These are phyloP conservation scores for Zygoascus bituminiphila DNA, from an alignment of 805 yeast genomes.

Conservation along the genomic window DNA sequence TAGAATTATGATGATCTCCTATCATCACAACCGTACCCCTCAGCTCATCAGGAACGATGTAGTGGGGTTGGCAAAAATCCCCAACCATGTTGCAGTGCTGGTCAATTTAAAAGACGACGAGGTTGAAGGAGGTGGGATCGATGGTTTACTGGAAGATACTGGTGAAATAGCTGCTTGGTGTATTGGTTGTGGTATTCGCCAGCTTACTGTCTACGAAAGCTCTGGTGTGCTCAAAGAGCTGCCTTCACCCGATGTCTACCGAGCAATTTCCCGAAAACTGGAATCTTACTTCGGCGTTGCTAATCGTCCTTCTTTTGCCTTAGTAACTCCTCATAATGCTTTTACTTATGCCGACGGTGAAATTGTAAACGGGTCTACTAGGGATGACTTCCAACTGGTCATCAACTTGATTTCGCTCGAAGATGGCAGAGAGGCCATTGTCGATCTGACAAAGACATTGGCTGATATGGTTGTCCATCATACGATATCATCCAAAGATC, in stretches of 20 bases:
- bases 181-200: slow-evolving; percentile 74
- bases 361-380: neutral
- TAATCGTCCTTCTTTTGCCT: slow-evolving; percentile 51
- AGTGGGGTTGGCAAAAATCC: slow-evolving; percentile 61
- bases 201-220: slow-evolving; percentile 68
- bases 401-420: slow-evolving; percentile 59
- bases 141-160: slow-evolving; percentile 67
- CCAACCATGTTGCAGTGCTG: slow-evolving; percentile 68
- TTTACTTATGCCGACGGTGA: slow-evolving; percentile 8
- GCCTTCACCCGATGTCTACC: slow-evolving; percentile 35
- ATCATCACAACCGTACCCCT: slow-evolving; percentile 38
- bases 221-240: slow-evolving; percentile 53
- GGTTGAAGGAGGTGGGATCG: slow-evolving; percentile 83
- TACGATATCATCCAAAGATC: slow-evolving; percentile 55
- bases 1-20: slow-evolving; percentile 13
- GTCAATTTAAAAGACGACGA: slow-evolving; percentile 63
- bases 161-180: slow-evolving; percentile 83
- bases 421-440: slow-evolving; percentile 88
- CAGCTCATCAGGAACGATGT: slow-evolving; percentile 82
- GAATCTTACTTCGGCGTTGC: slow-evolving; percentile 66
- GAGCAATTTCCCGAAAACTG: slow-evolving; percentile 50
- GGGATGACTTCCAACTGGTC: slow-evolving; percentile 35
- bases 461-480: slow-evolving; percentile 59
- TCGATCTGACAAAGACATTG: slow-evolving; percentile 79
- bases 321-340: slow-evolving; percentile 56